Evolutionary conservation across 2,329 filamentous ascomycete genomes (phyloP).

Genomic region (Metarhizium guizhouense): DNA sequence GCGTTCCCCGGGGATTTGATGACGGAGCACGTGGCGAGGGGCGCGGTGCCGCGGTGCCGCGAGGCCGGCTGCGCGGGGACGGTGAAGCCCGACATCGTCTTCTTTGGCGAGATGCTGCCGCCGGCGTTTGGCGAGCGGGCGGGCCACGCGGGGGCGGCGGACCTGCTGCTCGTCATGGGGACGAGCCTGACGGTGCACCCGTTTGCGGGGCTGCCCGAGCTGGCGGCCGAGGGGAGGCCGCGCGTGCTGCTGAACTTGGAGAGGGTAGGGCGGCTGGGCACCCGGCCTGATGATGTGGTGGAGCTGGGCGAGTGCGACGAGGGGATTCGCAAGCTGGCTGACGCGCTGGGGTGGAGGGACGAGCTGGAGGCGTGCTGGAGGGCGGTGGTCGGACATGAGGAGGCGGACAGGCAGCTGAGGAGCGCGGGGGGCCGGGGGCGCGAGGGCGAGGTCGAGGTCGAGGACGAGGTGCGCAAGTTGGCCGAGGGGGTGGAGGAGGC

Average conservation of each 20-base stretch:
- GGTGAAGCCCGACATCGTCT: conserved; percentile 92
- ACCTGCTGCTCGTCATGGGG: conserved; percentile 78
- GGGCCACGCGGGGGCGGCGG: conserved; percentile 49
- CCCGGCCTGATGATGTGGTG: conserved; percentile 73
- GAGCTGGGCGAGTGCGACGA: conserved; percentile 75
- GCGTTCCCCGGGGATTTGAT: conserved; percentile 67
- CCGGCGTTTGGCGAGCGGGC: conserved; percentile 25
- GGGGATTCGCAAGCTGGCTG: conserved; percentile 69
- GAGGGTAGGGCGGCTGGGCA: conserved; percentile 69
- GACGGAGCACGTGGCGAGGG: conserved; percentile 56
- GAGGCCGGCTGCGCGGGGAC: conserved; percentile 58
- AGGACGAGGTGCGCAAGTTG: conserved; percentile 36
- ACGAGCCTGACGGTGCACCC: conserved; percentile 84
- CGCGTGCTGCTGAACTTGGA: conserved; percentile 84
- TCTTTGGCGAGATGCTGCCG: conserved; percentile 69
- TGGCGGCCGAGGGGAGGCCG: conserved; percentile 54
- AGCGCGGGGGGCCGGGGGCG: conserved; percentile 19
- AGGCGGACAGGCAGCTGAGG: conserved; percentile 39
- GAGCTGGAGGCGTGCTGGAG: conserved; percentile 76
- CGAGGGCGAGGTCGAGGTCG: conserved; percentile 34
- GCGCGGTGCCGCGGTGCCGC: conserved; percentile 62
- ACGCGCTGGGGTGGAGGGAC: conserved; percentile 73
- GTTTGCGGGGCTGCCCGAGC: conserved; percentile 70
- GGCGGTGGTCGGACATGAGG: conserved; percentile 51
- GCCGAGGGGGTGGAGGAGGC: conserved; percentile 25